phyloP scores from a whole-genome alignment of 768 basidiomycete species.

The Suillus discolor region DNA sequence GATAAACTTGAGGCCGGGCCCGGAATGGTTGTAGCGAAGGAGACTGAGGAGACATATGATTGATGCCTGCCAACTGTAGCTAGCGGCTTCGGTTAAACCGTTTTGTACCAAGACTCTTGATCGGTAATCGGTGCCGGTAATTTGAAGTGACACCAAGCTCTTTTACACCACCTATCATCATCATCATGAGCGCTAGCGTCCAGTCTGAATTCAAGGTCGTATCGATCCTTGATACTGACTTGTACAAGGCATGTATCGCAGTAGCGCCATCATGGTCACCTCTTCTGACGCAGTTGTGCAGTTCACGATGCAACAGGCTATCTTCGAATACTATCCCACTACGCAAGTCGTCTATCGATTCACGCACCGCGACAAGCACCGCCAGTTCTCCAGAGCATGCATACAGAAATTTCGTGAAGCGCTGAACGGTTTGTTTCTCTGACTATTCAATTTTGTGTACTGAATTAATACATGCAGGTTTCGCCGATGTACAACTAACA shows the following conservation, averaged over 20 bases:
- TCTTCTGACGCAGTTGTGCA: constrained; percentile 30
- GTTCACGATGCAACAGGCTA: constrained; percentile 97
- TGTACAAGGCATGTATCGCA: constrained; percentile 76
- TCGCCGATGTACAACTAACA: constrained; percentile 64
- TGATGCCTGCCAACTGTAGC: too few species aligned
- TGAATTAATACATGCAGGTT: constrained; percentile 51
- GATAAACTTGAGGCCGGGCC: constrained; percentile 58
- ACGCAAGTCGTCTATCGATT: constrained; percentile 75
- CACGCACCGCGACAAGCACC: constrained; percentile 70
- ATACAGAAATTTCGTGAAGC: constrained; percentile 45
- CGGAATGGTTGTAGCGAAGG: constrained; percentile 32
- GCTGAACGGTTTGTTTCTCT: constrained; percentile 51
- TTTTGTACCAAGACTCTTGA: too few species aligned
- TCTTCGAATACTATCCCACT: constrained; percentile 75
- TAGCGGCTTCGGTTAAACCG: too few species aligned
- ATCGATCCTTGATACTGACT: constrained; percentile 89
- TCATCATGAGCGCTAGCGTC: constrained; percentile 6
- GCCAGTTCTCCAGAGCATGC: constrained; percentile 55
- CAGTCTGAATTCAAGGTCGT: constrained; percentile 12
- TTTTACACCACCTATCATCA: background rate
- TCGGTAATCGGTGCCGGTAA: background rate
- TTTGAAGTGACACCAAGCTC: background rate
- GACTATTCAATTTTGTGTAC: background rate
- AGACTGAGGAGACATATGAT: constrained; percentile 22
- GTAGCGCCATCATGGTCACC: background rate